Percentiles rank a stretch among this genome's conserved stretches.
These are phyloP conservation scores for Elongisporangium senticosum DNA, from an alignment of 352 stramenopile species.

Conservation along the genomic window DNA sequence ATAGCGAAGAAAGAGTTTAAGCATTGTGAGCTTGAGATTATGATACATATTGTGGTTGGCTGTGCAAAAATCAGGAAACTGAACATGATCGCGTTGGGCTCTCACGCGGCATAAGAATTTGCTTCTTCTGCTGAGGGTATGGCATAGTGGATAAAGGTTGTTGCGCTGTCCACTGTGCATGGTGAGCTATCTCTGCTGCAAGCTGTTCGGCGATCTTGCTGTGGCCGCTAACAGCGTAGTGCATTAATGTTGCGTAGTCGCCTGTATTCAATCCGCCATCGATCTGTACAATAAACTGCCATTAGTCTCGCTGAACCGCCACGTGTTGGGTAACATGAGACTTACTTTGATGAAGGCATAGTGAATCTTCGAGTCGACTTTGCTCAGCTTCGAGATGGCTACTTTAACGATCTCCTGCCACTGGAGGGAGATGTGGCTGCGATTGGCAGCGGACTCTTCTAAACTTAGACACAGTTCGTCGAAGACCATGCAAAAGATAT, in stretches of 20 bases:
- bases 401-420: conserved; percentile 85
- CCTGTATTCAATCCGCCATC: conserved; percentile 50
- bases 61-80: conserved; percentile 17
- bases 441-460: conserved; percentile 67
- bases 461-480: conserved; percentile 79
- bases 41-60: neutral
- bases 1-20: too few species aligned
- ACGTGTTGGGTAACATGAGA: neutral
- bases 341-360: conserved; percentile 75
- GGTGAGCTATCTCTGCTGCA: conserved; percentile 63
- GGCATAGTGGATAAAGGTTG: conserved; percentile 54
- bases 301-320: neutral
- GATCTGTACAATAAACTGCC: conserved; percentile 26
- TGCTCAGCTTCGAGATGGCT: conserved; percentile 70
- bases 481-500: conserved; percentile 86
- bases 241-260: conserved; percentile 77
- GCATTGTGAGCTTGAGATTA: neutral
- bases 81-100: conserved; percentile 31
- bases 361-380: conserved; percentile 77
- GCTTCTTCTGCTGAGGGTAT: conserved; percentile 71
- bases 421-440: conserved; percentile 72
- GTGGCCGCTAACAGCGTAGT: conserved; percentile 80
- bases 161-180: conserved; percentile 57
- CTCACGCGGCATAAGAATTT: conserved; percentile 70
- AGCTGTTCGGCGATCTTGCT: conserved; percentile 76